Base-by-base conservation (phyloP, 441 rosid genomes). In the Bocquillonia castaneifolia region DNA sequence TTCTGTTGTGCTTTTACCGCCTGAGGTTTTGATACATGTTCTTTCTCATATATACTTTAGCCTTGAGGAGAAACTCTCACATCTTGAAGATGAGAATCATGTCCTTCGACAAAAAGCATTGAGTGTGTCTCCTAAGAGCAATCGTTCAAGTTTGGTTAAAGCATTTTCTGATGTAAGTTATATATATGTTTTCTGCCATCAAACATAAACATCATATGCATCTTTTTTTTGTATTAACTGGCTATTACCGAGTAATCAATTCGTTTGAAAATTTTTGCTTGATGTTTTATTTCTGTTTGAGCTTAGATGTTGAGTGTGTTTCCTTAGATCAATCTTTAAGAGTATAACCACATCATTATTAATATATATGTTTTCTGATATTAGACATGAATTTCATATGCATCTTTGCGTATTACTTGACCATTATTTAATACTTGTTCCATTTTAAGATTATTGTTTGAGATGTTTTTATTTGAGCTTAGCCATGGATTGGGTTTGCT, bases 51-150 rank as follows among this genome's bases (percentile, higher is more conserved):
- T 73, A 47, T 63, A 66, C 72, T 72, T 22, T 71, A 92, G 98
- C 70, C 89, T 92, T 59, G 93, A 85, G 80, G 84, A 82, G 75
- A 94, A 87, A 81, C 87, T 92, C 64, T 80, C 92, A 37, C 85
- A 72, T 71, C 28, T 86, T 60, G 99, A 94, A 76, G 87, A 89
- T 74, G 99, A 94, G 82, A 94, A 92, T 80, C 96, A 77, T 71
- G 88, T 89, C 66, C 81, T 95, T 72, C 82, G 92, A 74, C 96
- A 90, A 80, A 92, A 86, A 67, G 83, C 96, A 40, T 67, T 90
- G 73, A 83, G 76, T 74, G 74, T 73, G 64, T 59, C 96, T 74
- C 83, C 94, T 18, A 88, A 79, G 71, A 79, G 77, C 72, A 80
- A 72, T 69, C 88, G 85, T 12, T 9, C 82, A 68, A 73, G 72